These are phyloP conservation scores for Theileria equi DNA, from an alignment of 169 alveolate genomes.

Conservation along the genomic window DNA sequence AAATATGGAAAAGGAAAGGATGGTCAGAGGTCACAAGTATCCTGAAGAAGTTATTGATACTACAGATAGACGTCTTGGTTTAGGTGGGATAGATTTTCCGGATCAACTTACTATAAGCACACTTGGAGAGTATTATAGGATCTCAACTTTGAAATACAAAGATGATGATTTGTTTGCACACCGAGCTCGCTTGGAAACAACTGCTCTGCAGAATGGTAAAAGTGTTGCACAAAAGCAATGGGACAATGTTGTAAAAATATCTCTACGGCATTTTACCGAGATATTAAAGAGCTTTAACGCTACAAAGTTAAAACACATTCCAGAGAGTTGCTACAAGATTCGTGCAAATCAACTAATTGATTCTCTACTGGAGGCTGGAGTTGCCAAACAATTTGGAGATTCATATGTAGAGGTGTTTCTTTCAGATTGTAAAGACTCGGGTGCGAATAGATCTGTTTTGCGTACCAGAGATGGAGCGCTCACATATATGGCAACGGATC, in stretches of 20 bases:
- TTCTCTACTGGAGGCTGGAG: constrained; percentile 14
- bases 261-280: constrained; percentile 15
- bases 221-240: constrained; percentile 17
- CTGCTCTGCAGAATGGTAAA: constrained; percentile 31
- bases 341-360: constrained; percentile 26
- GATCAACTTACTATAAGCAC: constrained; percentile 14
- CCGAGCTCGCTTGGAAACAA: constrained; percentile 33
- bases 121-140: constrained; percentile 34
- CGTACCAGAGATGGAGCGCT: constrained; percentile 60
- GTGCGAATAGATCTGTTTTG: constrained; percentile 32
- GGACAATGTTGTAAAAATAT: constrained; percentile 12
- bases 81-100: constrained; percentile 11
- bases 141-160: constrained; percentile 9
- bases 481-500: constrained; percentile 72
- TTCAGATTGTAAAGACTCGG: background rate
- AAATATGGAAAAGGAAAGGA: background rate
- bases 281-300: constrained; percentile 19
- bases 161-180: constrained; percentile 9
- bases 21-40: constrained; percentile 1
- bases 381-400: constrained; percentile 4
- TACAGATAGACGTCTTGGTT: constrained; percentile 1
- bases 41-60: background rate
- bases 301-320: constrained; percentile 28
- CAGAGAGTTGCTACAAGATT: constrained; percentile 47
- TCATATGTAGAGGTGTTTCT: constrained; percentile 1